Conservation (phyloP, 805 yeast genomes). For the Wickerhamiella brachini region DNA sequence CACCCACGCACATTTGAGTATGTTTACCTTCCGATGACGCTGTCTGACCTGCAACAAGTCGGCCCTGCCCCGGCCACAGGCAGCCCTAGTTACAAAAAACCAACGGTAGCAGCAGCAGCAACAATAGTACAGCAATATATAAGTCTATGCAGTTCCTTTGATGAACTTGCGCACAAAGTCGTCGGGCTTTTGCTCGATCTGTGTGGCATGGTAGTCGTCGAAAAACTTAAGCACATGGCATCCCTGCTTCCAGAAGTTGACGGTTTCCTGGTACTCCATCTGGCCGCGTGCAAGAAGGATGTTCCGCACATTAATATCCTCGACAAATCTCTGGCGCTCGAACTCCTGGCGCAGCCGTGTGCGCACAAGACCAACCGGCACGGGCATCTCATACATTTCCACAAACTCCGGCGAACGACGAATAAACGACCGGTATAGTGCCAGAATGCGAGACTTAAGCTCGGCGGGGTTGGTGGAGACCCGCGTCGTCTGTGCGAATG, state of each 20-base stretch:
- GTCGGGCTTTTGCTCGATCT: conserved; percentile 37
- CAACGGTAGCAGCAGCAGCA: no score
- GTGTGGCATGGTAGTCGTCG: conserved; percentile 47
- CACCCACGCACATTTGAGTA: no score
- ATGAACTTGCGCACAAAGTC: conserved; percentile 57
- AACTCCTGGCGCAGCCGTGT: conserved; percentile 82
- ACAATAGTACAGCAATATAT: not conserved
- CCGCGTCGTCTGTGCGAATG: conserved; percentile 70
- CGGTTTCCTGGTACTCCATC: conserved; percentile 80
- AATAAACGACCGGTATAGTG: conserved; percentile 58
- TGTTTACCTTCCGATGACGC: no score
- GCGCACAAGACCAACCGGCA: conserved; percentile 65
- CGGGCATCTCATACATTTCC: conserved; percentile 33
- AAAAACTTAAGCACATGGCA: conserved; percentile 75
- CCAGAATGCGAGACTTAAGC: conserved; percentile 48
- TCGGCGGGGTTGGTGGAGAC: conserved; percentile 48
- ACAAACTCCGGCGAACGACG: conserved; percentile 28
- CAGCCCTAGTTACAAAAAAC: no score
- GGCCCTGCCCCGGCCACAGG: no score
- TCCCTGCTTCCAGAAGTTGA: conserved; percentile 83
- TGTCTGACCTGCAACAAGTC: no score
- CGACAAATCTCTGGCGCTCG: conserved; percentile 68
- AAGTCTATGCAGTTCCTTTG: conserved; percentile 18
- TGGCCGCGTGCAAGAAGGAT: conserved; percentile 68
- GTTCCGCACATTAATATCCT: conserved; percentile 51